Conservation (phyloP, 352 stramenopile species). For the Phytophthora citricola region DNA sequence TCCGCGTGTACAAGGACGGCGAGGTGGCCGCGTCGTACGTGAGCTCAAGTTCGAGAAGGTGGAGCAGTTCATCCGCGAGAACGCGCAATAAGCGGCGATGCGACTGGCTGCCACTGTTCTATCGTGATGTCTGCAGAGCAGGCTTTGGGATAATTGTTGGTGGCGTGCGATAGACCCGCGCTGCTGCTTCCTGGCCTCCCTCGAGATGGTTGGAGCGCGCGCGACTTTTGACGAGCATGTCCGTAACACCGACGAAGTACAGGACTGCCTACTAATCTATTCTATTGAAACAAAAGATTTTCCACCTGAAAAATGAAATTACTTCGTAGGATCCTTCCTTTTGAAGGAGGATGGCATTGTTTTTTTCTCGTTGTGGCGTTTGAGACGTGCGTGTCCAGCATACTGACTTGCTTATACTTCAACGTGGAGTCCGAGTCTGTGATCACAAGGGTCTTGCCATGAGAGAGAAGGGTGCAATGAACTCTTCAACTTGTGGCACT, state of each 20-base stretch:
- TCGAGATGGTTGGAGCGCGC: constrained; percentile 4
- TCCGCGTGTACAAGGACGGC: constrained; percentile 81
- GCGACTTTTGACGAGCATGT: constrained; percentile 8
- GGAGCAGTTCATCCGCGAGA: constrained; percentile 73
- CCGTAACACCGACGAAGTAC: not conserved
- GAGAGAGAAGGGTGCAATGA: too few species aligned
- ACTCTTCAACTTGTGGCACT: too few species aligned
- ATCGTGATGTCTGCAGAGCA: not conserved
- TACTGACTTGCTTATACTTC: too few species aligned
- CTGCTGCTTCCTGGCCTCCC: not conserved
- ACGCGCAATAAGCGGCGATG: constrained; percentile 30
- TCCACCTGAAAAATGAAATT: not conserved
- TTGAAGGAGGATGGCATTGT: too few species aligned
- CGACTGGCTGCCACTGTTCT: not conserved
- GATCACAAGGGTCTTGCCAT: too few species aligned
- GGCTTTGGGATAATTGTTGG: not conserved
- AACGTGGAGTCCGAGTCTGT: too few species aligned
- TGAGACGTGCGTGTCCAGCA: not conserved
- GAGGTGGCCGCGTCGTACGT: constrained; percentile 73
- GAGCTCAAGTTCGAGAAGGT: constrained; percentile 85
- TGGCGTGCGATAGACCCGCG: not conserved
- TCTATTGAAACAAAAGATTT: constrained; percentile 36
- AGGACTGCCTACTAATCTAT: constrained; percentile 17
- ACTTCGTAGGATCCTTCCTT: not conserved
- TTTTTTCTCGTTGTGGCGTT: not conserved